phyloP scores from a whole-genome alignment of 192 early-diverging fungal species.

The Linderina pennispora region DNA sequence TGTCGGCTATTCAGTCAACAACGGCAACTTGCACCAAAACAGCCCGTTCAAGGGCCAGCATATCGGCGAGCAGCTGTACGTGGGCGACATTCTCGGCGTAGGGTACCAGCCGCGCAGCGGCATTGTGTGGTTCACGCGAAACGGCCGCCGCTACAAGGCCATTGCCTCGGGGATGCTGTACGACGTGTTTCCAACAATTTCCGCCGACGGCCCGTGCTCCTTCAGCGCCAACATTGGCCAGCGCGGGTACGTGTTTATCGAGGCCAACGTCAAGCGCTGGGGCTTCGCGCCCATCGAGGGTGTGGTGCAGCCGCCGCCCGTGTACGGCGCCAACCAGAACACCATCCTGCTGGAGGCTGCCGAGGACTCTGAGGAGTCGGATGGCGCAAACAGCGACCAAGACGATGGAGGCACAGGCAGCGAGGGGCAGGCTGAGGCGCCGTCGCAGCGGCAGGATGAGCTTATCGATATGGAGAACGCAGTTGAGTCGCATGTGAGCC shows the following conservation, averaged over 20 bases:
- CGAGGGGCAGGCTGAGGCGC: background rate
- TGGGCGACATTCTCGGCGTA: slow-evolving; percentile 71
- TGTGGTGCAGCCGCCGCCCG: slow-evolving; percentile 63
- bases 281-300: slow-evolving; percentile 69
- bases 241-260: slow-evolving; percentile 76
- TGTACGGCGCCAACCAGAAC: slow-evolving; percentile 67
- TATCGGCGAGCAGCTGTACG: slow-evolving; percentile 59
- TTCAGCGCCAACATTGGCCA: slow-evolving; percentile 71
- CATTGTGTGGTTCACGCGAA: slow-evolving; percentile 69
- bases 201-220: slow-evolving; percentile 45
- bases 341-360: slow-evolving; percentile 56
- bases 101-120: slow-evolving; percentile 73
- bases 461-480: background rate
- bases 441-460: background rate
- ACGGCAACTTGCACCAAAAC: slow-evolving; percentile 61
- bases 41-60: slow-evolving; percentile 57
- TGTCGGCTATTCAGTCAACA: slow-evolving; percentile 63
- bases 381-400: slow-evolving; percentile 3
- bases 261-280: slow-evolving; percentile 82
- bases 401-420: background rate
- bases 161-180: slow-evolving; percentile 63
- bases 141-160: slow-evolving; percentile 64
- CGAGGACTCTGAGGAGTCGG: slow-evolving; percentile 13
- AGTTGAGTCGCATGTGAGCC: no score
- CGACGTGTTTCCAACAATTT: slow-evolving; percentile 58